Percentiles rank a stretch among this genome's conserved stretches.
phyloP scores from a whole-genome alignment of 768 basidiomycete genomes.

The Amanita subjunquillea region DNA sequence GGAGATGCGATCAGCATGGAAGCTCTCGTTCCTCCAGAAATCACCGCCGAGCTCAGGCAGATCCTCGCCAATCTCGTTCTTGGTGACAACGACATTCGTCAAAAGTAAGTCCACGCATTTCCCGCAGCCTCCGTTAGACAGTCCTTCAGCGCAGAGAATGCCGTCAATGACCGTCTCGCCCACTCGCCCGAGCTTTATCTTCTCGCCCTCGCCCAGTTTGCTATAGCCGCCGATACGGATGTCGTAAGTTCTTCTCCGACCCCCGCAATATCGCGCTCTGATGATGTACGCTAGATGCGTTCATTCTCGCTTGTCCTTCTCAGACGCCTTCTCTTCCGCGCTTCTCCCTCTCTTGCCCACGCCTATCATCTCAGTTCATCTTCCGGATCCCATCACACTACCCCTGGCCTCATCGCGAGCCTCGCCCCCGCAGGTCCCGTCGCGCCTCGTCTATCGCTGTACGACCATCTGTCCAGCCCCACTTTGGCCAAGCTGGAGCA shows the following conservation, averaged over 20 bases:
- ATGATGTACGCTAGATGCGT: slow-evolving; percentile 62
- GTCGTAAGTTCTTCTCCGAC: slow-evolving; percentile 27
- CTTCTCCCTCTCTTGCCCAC: slow-evolving; percentile 22
- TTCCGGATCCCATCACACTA: not conserved
- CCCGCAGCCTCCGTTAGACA: not conserved
- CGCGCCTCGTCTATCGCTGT: slow-evolving; percentile 44
- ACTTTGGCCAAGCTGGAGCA: slow-evolving; percentile 62
- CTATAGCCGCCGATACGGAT: slow-evolving; percentile 67
- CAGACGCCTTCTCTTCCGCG: slow-evolving; percentile 66
- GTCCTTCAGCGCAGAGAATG: slow-evolving; percentile 54
- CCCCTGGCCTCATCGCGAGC: not conserved
- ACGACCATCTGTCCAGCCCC: slow-evolving; percentile 64
- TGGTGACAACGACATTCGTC: slow-evolving; percentile 75
- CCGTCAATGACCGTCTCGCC: slow-evolving; percentile 70
- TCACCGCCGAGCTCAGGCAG: slow-evolving; percentile 69
- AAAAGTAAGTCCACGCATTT: slow-evolving; percentile 33
- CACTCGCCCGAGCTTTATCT: slow-evolving; percentile 74
- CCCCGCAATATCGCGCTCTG: slow-evolving; percentile 39
- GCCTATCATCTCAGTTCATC: slow-evolving; percentile 1
- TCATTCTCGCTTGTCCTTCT: slow-evolving; percentile 77
- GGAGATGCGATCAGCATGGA: slow-evolving; percentile 22
- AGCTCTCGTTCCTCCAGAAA: slow-evolving; percentile 51
- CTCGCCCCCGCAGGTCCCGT: slow-evolving; percentile 8
- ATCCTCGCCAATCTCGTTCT: slow-evolving; percentile 78
- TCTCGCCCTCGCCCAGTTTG: slow-evolving; percentile 71